phyloP scores from a whole-genome alignment of 306 rosid species.

The Citrullus amarus region DNA sequence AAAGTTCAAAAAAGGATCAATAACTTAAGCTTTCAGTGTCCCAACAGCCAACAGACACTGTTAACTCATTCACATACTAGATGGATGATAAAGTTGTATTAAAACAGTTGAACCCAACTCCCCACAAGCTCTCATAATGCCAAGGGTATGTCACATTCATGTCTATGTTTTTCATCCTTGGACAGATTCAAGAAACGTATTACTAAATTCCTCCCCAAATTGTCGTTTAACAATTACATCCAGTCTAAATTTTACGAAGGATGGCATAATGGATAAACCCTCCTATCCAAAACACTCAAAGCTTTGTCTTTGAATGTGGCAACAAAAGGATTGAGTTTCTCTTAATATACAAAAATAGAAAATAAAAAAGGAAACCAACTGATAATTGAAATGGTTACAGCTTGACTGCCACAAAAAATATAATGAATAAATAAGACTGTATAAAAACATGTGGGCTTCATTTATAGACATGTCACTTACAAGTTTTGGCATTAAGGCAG shows the following conservation, averaged over 20 bases:
- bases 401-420: neutral
- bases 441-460: neutral
- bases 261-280: neutral
- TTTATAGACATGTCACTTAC: constrained; percentile 27
- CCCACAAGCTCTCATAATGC: neutral
- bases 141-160: neutral
- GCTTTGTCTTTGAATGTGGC: neutral
- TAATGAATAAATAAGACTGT: neutral
- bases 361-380: neutral
- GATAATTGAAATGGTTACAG: neutral
- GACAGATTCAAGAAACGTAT: neutral
- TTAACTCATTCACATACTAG: neutral
- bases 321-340: neutral
- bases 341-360: neutral
- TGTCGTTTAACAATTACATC: neutral
- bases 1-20: neutral
- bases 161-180: neutral
- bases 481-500: constrained; percentile 69
- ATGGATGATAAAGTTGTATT: neutral
- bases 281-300: neutral
- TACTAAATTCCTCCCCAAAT: neutral
- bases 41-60: neutral
- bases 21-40: neutral
- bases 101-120: neutral
- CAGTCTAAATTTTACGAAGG: neutral